These are phyloP conservation scores for Carex pumila DNA, from an alignment of 176 grass and related monocot species.

Conservation along the genomic window DNA sequence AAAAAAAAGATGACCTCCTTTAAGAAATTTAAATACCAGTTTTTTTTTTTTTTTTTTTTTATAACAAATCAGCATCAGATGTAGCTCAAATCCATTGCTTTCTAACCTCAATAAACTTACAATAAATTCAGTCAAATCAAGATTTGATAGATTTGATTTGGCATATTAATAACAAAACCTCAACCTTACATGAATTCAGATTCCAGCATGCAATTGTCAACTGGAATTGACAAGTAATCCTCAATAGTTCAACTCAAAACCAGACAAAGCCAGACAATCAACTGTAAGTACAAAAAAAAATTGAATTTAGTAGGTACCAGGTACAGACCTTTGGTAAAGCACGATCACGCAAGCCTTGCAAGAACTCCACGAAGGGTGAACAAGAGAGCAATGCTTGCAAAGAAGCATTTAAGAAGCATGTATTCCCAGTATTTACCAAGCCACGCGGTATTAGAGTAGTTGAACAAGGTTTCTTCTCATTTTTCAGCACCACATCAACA, in stretches of 20 bases:
- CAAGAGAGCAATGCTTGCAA: conserved; percentile 86
- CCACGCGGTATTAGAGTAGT: conserved; percentile 64
- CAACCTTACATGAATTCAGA: not conserved
- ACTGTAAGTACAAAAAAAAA: not conserved
- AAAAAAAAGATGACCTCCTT: not conserved
- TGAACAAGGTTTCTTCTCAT: conserved; percentile 30
- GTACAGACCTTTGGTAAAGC: conserved; percentile 60
- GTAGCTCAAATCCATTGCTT: not conserved
- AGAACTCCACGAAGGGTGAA: conserved; percentile 62
- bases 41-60: not conserved
- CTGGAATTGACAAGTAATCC: not conserved
- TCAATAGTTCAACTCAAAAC: not conserved
- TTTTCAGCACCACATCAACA: conserved; percentile 15
- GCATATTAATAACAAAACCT: not conserved
- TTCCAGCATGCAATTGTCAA: not conserved
- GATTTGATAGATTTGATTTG: not conserved
- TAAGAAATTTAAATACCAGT: not conserved
- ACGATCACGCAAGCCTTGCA: conserved; percentile 50
- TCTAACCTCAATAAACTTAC: not conserved
- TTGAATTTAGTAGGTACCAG: not conserved
- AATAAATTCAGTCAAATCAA: not conserved
- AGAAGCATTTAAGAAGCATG: conserved; percentile 92
- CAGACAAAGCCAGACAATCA: not conserved
- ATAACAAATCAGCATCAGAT: not conserved
- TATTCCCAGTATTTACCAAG: conserved; percentile 89